Evolutionary conservation across 2,329 filamentous ascomycete species (phyloP).

Genomic region (Cryphonectria radicalis): DNA sequence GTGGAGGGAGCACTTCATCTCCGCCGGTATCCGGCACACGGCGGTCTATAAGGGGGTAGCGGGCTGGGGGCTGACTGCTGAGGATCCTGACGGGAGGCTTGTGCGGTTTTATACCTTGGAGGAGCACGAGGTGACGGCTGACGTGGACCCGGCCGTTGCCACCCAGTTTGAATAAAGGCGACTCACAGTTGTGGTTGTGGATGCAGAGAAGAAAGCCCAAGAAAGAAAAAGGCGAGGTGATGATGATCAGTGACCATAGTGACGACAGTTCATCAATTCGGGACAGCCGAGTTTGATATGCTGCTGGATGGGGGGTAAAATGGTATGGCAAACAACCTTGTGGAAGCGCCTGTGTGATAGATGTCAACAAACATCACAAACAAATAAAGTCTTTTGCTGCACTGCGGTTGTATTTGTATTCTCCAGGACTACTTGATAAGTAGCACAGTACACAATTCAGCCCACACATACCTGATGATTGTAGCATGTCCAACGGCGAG

Average conservation of each 20-base stretch:
- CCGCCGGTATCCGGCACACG: neutral
- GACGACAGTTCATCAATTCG: neutral
- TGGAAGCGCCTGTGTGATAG: neutral
- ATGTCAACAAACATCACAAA: neutral
- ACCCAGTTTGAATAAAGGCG: neutral
- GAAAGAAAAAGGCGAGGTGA: neutral
- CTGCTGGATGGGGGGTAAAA: no score
- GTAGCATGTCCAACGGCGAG: no score
- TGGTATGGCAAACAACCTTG: no score
- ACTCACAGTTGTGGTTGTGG: neutral
- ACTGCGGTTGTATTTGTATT: neutral
- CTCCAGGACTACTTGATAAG: slow-evolving; percentile 1
- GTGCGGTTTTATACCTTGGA: slow-evolving; percentile 9
- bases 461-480: neutral
- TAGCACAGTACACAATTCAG: slow-evolving; percentile 1
- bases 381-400: neutral
- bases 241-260: no score
- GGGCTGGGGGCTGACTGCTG: slow-evolving; percentile 3
- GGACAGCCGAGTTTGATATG: no score
- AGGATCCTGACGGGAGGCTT: slow-evolving; percentile 5
- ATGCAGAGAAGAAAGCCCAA: neutral
- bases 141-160: neutral
- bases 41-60: neutral
- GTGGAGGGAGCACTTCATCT: neutral
- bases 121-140: slow-evolving; percentile 7